A percentile compares a stretch with the other conserved stretches of the same genome.
phyloP scores from a whole-genome alignment of 257 asterid species.

The Coffea canephora region DNA sequence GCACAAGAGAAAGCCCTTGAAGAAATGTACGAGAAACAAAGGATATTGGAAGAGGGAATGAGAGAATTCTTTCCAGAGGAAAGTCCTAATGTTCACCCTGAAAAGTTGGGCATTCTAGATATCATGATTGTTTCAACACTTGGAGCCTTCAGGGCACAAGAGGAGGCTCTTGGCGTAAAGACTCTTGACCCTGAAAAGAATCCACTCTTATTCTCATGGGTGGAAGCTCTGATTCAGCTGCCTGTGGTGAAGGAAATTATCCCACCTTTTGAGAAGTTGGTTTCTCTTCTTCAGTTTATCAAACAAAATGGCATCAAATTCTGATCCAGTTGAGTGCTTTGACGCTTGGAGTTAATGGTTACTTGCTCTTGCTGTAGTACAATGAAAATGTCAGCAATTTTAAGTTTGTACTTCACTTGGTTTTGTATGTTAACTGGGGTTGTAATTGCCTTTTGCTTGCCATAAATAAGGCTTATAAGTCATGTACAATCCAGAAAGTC shows the following conservation, averaged over 20 bases:
- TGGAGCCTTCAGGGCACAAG: conserved; percentile 32
- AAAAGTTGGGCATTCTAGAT: conserved; percentile 34
- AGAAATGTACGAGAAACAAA: conserved; percentile 24
- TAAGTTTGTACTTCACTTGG: no score
- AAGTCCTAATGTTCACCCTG: conserved; percentile 3
- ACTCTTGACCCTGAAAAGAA: conserved; percentile 32
- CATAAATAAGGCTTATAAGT: no score
- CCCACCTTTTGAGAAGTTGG: conserved; percentile 31
- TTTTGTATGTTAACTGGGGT: no score
- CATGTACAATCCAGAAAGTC: no score
- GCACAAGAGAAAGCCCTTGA: conserved; percentile 16
- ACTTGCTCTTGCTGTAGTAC: no score
- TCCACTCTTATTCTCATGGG: conserved; percentile 37
- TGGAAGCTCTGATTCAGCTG: conserved; percentile 29
- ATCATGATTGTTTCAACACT: conserved; percentile 34
- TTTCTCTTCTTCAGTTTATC: conserved; percentile 20
- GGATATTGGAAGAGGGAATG: conserved; percentile 35
- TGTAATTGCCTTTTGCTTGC: no score
- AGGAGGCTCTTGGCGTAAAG: conserved; percentile 31
- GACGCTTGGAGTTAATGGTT: no score
- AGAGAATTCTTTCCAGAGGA: conserved; percentile 20
- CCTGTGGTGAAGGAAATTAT: conserved; percentile 23
- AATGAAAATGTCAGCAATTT: no score
- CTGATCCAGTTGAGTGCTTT: neutral
- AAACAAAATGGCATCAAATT: conserved; percentile 15